Percentiles rank a stretch among this genome's conserved stretches.
Evolutionary conservation across 306 rosid genomes (phyloP).

Genomic region (Hippophae rhamnoides): DNA sequence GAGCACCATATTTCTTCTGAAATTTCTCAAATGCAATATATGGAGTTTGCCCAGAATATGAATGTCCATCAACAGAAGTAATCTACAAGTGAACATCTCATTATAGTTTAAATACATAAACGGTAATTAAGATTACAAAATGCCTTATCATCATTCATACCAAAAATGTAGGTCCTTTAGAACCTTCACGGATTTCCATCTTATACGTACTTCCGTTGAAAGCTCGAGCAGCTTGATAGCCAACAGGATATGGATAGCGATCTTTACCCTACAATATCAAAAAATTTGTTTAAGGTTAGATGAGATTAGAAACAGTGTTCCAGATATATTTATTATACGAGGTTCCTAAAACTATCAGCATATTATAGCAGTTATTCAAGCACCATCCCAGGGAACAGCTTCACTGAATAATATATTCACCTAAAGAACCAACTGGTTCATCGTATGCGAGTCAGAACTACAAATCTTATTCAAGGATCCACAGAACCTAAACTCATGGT

Average conservation of each 20-base stretch:
- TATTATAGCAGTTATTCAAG: no score
- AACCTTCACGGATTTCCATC: slow-evolving; percentile 77
- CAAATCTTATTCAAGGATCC: no score
- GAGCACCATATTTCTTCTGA: slow-evolving; percentile 54
- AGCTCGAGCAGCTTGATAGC: slow-evolving; percentile 59
- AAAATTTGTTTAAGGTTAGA: slow-evolving; percentile 1
- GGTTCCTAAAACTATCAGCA: no score
- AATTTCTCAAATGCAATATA: slow-evolving; percentile 67
- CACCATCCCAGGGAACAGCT: no score
- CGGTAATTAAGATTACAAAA: slow-evolving; percentile 7
- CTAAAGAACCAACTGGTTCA: no score
- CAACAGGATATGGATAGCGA: slow-evolving; percentile 86
- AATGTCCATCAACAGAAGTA: slow-evolving; percentile 53
- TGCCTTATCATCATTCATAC: slow-evolving; percentile 30
- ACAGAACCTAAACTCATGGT: no score
- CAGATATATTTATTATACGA: neutral
- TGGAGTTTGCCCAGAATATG: slow-evolving; percentile 77
- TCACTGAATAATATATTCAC: no score
- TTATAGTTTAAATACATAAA: slow-evolving; percentile 8
- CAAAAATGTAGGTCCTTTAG: slow-evolving; percentile 66
- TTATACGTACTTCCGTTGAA: slow-evolving; percentile 53
- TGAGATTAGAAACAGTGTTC: neutral
- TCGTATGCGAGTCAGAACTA: no score
- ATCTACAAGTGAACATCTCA: slow-evolving; percentile 35
- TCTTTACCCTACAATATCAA: slow-evolving; percentile 63